phyloP scores from a whole-genome alignment of 202 grass and related monocot genomes.

The Setaria viridis region DNA sequence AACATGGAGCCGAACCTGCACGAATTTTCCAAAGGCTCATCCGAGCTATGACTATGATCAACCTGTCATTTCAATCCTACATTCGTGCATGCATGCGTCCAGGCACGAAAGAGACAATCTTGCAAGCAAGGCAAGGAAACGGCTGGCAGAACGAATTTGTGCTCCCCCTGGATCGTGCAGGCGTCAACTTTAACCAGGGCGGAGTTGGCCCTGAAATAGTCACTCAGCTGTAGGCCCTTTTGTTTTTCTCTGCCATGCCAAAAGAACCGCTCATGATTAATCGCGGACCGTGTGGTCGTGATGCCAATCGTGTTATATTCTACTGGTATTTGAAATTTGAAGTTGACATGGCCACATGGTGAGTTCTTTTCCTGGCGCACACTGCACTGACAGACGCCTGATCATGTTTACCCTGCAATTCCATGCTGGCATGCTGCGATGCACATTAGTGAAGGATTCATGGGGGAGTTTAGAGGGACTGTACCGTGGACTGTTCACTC shows the following conservation, averaged over 20 bases:
- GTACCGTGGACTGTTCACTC: not conserved
- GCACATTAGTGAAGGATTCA: not conserved
- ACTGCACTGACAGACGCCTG: too few species aligned
- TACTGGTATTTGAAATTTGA: conserved; percentile 45
- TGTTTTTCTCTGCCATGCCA: not conserved
- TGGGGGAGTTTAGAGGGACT: not conserved
- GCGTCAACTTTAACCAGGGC: conserved; percentile 45
- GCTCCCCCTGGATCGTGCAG: conserved; percentile 13
- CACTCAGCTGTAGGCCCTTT: not conserved
- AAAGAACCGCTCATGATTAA: not conserved
- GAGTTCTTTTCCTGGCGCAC: too few species aligned
- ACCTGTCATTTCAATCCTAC: conserved; percentile 29
- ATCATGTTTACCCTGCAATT: too few species aligned
- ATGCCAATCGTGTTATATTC: conserved; percentile 25
- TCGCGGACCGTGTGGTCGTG: not conserved
- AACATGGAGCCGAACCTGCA: not conserved
- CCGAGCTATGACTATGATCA: not conserved
- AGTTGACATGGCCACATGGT: too few species aligned
- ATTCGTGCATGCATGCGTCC: not conserved
- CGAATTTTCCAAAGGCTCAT: not conserved
- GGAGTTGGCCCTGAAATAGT: conserved; percentile 34
- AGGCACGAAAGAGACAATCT: conserved; percentile 13
- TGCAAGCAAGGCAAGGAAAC: conserved; percentile 39
- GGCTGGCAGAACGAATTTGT: conserved; percentile 5
- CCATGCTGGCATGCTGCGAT: too few species aligned